phyloP scores from a whole-genome alignment of 2,329 filamentous ascomycete species.

The Colletotrichum euphorbiae region DNA sequence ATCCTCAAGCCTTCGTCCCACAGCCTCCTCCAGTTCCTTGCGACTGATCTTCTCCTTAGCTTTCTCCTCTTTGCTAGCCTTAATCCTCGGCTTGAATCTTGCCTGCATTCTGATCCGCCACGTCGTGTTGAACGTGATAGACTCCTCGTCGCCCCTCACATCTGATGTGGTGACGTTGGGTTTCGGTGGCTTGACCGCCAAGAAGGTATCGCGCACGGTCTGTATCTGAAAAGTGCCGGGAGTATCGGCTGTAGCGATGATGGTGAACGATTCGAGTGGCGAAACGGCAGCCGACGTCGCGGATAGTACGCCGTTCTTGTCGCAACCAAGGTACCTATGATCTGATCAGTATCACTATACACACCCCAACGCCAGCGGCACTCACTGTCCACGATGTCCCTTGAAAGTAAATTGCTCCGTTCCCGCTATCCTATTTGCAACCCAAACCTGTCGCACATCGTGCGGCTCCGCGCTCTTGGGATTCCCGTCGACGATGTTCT shows the following conservation, averaged over 20 bases:
- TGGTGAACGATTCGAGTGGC: conserved; percentile 82
- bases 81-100: conserved; percentile 86
- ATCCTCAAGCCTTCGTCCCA: conserved; percentile 81
- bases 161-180: conserved; percentile 66
- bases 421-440: conserved; percentile 85
- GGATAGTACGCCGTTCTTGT: conserved; percentile 82
- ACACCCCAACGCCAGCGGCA: conserved; percentile 18
- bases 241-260: conserved; percentile 73
- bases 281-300: conserved; percentile 86
- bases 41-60: conserved; percentile 86
- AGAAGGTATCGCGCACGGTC: conserved; percentile 76
- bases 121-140: conserved; percentile 75
- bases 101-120: conserved; percentile 93
- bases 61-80: conserved; percentile 84
- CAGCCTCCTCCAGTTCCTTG: conserved; percentile 84
- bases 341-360: not conserved
- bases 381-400: conserved; percentile 85
- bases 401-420: conserved; percentile 88
- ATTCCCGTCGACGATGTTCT: conserved; percentile 89
- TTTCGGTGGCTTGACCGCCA: conserved; percentile 69
- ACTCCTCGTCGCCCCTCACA: conserved; percentile 80
- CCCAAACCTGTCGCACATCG: conserved; percentile 95
- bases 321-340: conserved; percentile 82
- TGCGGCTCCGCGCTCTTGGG: conserved; percentile 91
- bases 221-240: conserved; percentile 81